Evolutionary conservation across 345 rosid genomes (phyloP).

Genomic region (Lenwebbia sp.): DNA sequence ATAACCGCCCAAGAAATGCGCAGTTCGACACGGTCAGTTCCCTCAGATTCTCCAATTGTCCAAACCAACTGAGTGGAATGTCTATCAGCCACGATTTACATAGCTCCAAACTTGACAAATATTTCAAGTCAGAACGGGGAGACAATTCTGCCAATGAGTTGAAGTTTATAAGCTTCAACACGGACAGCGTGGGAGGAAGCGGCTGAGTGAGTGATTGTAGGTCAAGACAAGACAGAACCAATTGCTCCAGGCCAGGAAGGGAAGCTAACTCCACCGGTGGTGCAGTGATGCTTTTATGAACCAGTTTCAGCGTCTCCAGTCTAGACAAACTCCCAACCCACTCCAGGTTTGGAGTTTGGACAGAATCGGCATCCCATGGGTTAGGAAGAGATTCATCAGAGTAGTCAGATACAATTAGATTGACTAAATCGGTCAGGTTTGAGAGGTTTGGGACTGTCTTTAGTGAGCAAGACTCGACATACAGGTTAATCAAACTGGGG

Average conservation of each 20-base stretch:
- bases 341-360: background rate
- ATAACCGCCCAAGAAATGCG: background rate
- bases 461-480: background rate
- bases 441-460: background rate
- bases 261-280: background rate
- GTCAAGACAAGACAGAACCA: background rate
- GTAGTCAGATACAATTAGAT: background rate
- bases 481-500: background rate
- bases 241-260: background rate
- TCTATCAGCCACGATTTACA: background rate
- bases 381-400: background rate
- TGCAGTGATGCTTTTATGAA: background rate
- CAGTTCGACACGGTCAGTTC: background rate
- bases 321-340: background rate
- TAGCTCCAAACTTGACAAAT: accelerated
- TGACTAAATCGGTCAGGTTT: background rate
- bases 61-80: background rate
- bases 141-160: accelerated
- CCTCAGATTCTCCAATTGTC: background rate
- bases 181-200: background rate
- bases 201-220: background rate
- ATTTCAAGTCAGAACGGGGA: accelerated
- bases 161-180: background rate
- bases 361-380: background rate
- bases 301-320: background rate